Evolutionary conservation across 208 protist species (phyloP).

Genomic region (Naegleria lovaniensis): DNA sequence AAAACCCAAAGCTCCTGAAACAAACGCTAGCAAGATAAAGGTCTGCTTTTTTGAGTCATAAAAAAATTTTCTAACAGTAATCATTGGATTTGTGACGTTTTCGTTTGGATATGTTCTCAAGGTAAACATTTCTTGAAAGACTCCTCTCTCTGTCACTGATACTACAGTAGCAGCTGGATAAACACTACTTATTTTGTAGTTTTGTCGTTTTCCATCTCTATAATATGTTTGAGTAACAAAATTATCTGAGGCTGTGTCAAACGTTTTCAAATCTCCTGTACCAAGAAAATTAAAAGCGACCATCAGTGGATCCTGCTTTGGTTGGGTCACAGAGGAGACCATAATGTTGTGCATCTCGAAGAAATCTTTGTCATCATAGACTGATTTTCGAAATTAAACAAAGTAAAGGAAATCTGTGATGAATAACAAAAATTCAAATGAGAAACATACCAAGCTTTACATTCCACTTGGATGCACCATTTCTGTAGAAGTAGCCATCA

Average conservation of each 20-base stretch:
- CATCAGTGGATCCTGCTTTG: neutral
- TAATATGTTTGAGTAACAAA: neutral
- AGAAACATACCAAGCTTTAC: neutral
- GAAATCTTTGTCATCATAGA: neutral
- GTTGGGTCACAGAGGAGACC: neutral
- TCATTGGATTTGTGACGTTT: neutral
- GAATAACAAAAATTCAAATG: neutral
- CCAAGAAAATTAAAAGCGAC: neutral
- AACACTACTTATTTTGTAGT: neutral
- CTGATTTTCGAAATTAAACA: neutral
- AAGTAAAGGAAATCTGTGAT: neutral
- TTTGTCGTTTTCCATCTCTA: neutral
- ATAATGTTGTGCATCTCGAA: neutral
- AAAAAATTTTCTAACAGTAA: neutral
- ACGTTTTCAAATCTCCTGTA: neutral
- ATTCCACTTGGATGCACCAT: neutral
- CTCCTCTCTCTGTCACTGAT: neutral
- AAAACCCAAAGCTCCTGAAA: neutral
- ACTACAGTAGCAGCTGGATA: neutral
- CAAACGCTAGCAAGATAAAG: neutral
- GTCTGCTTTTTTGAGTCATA: neutral
- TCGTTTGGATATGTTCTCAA: neutral
- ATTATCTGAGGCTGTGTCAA: neutral
- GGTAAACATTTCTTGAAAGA: neutral
- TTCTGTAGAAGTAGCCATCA: neutral